Evolutionary conservation across 352 stramenopile species (phyloP).

Genomic region (Globisporangium recalcitrans): DNA sequence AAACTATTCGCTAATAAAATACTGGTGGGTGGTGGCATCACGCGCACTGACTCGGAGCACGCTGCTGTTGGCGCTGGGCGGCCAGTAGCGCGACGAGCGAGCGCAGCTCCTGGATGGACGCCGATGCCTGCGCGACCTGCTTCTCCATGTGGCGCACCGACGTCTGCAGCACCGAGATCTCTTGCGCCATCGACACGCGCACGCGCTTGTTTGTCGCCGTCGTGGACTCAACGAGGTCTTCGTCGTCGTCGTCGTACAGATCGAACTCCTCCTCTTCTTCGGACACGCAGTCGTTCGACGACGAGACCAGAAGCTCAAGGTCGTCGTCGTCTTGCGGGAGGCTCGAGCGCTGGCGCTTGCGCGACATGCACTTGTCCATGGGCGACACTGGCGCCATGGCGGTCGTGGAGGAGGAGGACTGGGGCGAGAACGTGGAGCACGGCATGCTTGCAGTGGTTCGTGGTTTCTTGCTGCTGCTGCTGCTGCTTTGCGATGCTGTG

Average conservation of each 20-base stretch:
- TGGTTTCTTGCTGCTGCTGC: not conserved
- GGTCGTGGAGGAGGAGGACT: not conserved
- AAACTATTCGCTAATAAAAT: not conserved
- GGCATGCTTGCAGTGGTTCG: not conserved
- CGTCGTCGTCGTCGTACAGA: not conserved
- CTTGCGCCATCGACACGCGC: constrained; percentile 5
- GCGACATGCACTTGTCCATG: constrained; percentile 15
- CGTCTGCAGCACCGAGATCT: constrained; percentile 34
- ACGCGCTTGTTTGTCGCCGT: not conserved
- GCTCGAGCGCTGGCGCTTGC: constrained; percentile 18
- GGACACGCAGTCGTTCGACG: not conserved
- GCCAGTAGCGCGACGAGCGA: constrained; percentile 36
- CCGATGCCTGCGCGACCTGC: constrained; percentile 38
- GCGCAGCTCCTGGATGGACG: constrained; percentile 40
- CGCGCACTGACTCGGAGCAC: not conserved
- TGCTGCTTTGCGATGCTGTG: not conserved
- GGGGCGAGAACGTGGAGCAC: not conserved
- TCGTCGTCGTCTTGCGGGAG: not conserved
- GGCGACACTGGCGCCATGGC: constrained; percentile 11
- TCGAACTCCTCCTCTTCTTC: not conserved
- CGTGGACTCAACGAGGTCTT: not conserved
- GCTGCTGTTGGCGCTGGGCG: constrained; percentile 24
- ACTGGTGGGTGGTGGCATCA: not conserved
- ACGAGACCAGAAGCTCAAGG: not conserved
- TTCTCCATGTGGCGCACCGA: constrained; percentile 20